Evolutionary conservation across 768 basidiomycete genomes (phyloP), one percentile per base, ranked within the genome.

Genomic region (Roridomyces roridus): DNA sequence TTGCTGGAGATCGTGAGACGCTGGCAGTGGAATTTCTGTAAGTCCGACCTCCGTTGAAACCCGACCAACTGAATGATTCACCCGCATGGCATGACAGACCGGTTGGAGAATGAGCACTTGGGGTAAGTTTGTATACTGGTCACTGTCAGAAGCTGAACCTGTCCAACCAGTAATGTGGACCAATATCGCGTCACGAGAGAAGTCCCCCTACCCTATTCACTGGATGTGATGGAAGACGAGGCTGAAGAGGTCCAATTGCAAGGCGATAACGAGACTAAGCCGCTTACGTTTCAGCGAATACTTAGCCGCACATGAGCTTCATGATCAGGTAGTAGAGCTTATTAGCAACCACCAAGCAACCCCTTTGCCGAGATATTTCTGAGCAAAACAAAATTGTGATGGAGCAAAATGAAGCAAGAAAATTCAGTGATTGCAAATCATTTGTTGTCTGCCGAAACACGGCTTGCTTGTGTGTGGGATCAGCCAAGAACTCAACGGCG

Each of bases 21-120:
- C 49, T 85, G 85, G 72, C 89, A 89, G 62, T 98, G 96, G 96
- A 97, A 96, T 71, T 90, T 96, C 67, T 89, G 92, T 94, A 57
- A 65, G 90, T 72, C 28, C 34, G 31, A 42, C 21, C 29, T 49
- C 29, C 17, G 51, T 63, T 29, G n/a, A 48, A 55, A 52, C 50
- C 25, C 36, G 7, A 7, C 17, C 15, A 23, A 45, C 11, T 20
- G 18, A 24, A 40, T 46, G 5, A 37, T 42, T 20, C 24, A 20
- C 24, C 39, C 26, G 6, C 34, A 10, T 41, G 28, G 15, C 62
- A 92, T 41, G 28, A 17, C 62, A 92, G 88, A 84, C 71, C 91
- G 92, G 62, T 73, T 93, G 37, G 92, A 96, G 71, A 94, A 91
- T 73, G 95, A 97, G 73, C 95, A 97, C 62, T 74, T 96, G 24